Evolutionary conservation across 257 asterid species (phyloP), one percentile per base, ranked within the genome.

Genomic region (Solanum dulcamara): DNA sequence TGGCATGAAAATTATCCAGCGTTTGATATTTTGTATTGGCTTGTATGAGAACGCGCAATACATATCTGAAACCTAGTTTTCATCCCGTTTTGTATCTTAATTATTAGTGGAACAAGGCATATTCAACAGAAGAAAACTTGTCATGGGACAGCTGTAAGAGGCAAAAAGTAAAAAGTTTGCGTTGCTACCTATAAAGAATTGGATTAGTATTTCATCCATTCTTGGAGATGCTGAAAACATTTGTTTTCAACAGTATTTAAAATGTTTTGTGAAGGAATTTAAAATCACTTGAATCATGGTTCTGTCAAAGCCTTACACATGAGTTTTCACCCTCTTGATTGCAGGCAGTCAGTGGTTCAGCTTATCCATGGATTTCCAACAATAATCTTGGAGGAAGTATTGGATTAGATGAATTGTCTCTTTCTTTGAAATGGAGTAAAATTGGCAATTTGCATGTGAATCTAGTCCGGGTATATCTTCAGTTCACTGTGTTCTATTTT

Each of bases 401-500:
- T 20, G 90, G 86, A 86, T 91, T 97, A 88, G 86, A 89, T 35
- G 92, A 92, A 84, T 92, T 95, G 88, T 88, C 90, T 18, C 87
- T 95, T 94, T 91, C 94, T 42, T 92, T 93, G 81, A 88, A 92
- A 40, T 97, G 99, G 99, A 97, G 98, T 89, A 88, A 89, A 71
- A 83, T 97, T 64, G 99, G 99, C 24, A 90, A 90, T 88, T 87
- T 97, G 88, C 98, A 91, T 88, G 87, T 95, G 96, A 67, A 57
- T 91, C 92, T 94, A 85, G 86, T 97, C 85, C 93, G 93, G 99
- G 99, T 97, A 91, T 64, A 80, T 66, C 84, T 33, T 40, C 64
- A 79, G 44, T 48, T 79, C 42, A 46, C 11, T 17, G 10, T 28
- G 18, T 48, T 77, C 59, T 46, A 79, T 79, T 48, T 79, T 48